Evolutionary conservation across 2,329 filamentous ascomycete genomes (phyloP).

Genomic region (Colletotrichum liaoningense): DNA sequence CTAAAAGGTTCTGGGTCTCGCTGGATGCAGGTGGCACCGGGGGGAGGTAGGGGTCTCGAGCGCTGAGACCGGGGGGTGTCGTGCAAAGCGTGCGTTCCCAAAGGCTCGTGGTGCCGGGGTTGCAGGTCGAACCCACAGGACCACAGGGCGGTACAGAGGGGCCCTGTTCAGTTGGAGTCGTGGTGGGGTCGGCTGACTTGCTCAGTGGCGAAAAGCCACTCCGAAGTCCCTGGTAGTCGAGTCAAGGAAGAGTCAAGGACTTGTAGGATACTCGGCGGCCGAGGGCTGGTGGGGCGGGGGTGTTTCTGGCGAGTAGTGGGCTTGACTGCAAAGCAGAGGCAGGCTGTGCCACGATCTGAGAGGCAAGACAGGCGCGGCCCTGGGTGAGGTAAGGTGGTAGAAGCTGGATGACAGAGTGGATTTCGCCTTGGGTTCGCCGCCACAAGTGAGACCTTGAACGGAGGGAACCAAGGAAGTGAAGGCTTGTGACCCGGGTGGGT

Average conservation of each 20-base stretch:
- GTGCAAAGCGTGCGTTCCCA: slow-evolving; percentile 35
- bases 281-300: slow-evolving; percentile 27
- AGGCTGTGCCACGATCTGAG: slow-evolving; percentile 28
- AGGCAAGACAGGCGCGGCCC: slow-evolving; percentile 11
- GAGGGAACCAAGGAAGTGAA: slow-evolving; percentile 32
- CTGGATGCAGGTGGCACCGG: slow-evolving; percentile 30
- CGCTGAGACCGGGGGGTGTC: slow-evolving; percentile 33
- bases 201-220: slow-evolving; percentile 36
- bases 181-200: slow-evolving; percentile 37
- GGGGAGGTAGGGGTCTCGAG: slow-evolving; percentile 32
- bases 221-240: slow-evolving; percentile 33
- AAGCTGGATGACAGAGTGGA: background rate
- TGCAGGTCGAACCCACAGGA: slow-evolving; percentile 35
- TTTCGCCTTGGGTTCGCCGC: background rate
- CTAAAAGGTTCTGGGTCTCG: slow-evolving; percentile 35
- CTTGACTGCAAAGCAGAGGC: slow-evolving; percentile 25
- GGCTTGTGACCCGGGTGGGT: slow-evolving; percentile 28
- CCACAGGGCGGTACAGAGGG: slow-evolving; percentile 36
- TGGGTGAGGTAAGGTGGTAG: background rate
- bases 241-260: slow-evolving; percentile 22
- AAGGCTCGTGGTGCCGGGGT: slow-evolving; percentile 34
- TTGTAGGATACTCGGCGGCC: slow-evolving; percentile 35
- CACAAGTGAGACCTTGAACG: slow-evolving; percentile 15
- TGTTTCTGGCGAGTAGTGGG: slow-evolving; percentile 25
- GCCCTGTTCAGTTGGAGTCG: slow-evolving; percentile 33